phyloP scores from a whole-genome alignment of 306 rosid species.

The Castanospermum australe region DNA sequence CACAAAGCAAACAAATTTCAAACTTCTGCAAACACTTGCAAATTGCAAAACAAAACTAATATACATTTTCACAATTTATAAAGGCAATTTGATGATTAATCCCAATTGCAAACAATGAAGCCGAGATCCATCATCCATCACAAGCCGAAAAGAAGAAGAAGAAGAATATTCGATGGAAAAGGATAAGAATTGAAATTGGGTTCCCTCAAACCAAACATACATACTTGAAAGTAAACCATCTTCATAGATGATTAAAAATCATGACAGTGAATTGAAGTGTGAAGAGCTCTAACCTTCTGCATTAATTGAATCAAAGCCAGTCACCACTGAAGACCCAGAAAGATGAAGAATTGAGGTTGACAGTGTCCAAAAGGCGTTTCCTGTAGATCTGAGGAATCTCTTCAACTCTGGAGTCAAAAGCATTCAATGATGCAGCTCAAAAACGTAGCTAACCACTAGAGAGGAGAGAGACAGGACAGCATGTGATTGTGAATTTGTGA shows the following conservation, averaged over 20 bases:
- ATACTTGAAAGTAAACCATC: not conserved
- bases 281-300: slow-evolving; percentile 34
- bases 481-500: slow-evolving; percentile 48
- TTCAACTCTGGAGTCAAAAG: slow-evolving; percentile 65
- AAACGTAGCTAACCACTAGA: slow-evolving; percentile 30
- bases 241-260: slow-evolving; percentile 15
- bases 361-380: slow-evolving; percentile 40
- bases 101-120: slow-evolving; percentile 24
- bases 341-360: slow-evolving; percentile 46
- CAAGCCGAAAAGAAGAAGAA: not conserved
- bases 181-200: not conserved
- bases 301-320: slow-evolving; percentile 30
- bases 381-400: slow-evolving; percentile 87
- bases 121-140: slow-evolving; percentile 33
- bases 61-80: not conserved
- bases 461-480: slow-evolving; percentile 42
- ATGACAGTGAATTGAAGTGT: slow-evolving; percentile 26
- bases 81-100: slow-evolving; percentile 1
- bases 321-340: slow-evolving; percentile 11
- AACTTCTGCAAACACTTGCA: slow-evolving; percentile 5
- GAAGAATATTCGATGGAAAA: not conserved
- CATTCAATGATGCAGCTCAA: slow-evolving; percentile 45
- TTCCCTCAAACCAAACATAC: not conserved
- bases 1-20: not conserved
- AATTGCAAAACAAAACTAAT: slow-evolving; percentile 11